phyloP scores from a whole-genome alignment of 2,329 filamentous ascomycete genomes.

The Pyrenophora graminea region DNA sequence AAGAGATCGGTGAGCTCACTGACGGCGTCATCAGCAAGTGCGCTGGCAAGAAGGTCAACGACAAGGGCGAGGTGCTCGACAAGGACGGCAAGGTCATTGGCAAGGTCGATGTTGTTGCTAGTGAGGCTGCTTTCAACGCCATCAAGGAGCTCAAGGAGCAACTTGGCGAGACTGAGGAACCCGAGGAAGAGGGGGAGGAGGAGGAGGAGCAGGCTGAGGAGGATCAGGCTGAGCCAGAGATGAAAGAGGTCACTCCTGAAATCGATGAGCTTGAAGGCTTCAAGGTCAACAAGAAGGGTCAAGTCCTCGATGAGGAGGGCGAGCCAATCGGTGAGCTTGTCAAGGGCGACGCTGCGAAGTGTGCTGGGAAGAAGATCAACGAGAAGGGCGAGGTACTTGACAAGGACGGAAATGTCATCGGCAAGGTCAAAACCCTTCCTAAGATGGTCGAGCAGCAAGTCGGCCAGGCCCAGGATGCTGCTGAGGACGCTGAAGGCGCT shows the following conservation, averaged over 20 bases:
- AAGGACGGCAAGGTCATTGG: conserved; percentile 57
- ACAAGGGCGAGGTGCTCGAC: conserved; percentile 56
- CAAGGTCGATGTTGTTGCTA: conserved; percentile 54
- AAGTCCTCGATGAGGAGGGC: conserved; percentile 58
- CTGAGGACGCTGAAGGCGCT: conserved; percentile 38
- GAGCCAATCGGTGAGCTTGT: conserved; percentile 58
- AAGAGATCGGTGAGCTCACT: conserved; percentile 56
- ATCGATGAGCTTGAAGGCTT: conserved; percentile 56
- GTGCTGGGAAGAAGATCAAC: conserved; percentile 68
- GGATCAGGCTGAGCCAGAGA: conserved; percentile 42
- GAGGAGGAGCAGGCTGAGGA: conserved; percentile 4
- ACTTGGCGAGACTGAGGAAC: conserved; percentile 48
- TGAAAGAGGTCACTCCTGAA: conserved; percentile 50
- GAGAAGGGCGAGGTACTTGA: conserved; percentile 67
- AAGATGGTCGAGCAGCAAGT: conserved; percentile 47
- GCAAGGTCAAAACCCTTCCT: conserved; percentile 61
- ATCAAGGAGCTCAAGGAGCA: conserved; percentile 53
- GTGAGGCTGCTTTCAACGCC: conserved; percentile 56
- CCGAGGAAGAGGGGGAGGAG: conserved; percentile 4
- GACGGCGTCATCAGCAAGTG: conserved; percentile 52
- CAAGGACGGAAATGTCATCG: conserved; percentile 66
- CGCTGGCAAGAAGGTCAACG: conserved; percentile 55
- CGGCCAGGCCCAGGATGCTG: conserved; percentile 35
- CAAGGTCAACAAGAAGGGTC: conserved; percentile 64
- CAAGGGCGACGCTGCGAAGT: conserved; percentile 64